Evolutionary conservation across 345 rosid species (phyloP).

Genomic region (Ceriops tagal): DNA sequence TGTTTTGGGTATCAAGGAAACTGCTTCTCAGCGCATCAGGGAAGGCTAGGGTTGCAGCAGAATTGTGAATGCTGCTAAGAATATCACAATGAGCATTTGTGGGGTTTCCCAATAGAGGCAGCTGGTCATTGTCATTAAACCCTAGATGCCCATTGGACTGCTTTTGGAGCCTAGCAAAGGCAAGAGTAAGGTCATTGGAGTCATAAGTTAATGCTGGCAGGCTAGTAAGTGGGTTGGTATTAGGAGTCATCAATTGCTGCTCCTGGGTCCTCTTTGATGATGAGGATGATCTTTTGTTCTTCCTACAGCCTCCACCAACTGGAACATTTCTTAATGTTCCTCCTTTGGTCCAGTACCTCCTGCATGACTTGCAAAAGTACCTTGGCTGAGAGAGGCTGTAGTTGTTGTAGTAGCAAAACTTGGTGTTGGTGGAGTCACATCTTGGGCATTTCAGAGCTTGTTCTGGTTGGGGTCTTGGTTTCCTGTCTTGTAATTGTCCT

Average conservation of each 20-base stretch:
- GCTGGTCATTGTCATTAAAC: conserved; percentile 36
- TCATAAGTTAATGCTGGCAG: conserved; percentile 51
- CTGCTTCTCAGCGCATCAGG: conserved; percentile 24
- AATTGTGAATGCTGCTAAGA: conserved; percentile 8
- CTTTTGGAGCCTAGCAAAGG: conserved; percentile 66
- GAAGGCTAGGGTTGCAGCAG: conserved; percentile 1
- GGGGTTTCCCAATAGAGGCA: conserved; percentile 43
- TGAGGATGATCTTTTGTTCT: conserved; percentile 63
- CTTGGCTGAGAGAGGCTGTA: conserved; percentile 82
- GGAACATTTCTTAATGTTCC: conserved; percentile 78
- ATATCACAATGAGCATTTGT: conserved; percentile 19
- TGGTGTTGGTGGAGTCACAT: conserved; percentile 80
- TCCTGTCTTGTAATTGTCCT: conserved; percentile 52
- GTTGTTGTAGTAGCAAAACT: conserved; percentile 89
- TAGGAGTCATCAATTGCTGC: conserved; percentile 35
- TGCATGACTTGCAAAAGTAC: conserved; percentile 80
- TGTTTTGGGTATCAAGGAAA: conserved; percentile 42
- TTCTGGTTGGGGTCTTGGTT: conserved; percentile 57
- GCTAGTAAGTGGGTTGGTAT: conserved; percentile 32
- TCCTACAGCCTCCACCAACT: conserved; percentile 79
- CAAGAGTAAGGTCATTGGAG: conserved; percentile 63
- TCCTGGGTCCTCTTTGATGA: conserved; percentile 43
- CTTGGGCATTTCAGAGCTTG: conserved; percentile 69
- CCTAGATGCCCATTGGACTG: conserved; percentile 50
- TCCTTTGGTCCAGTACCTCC: conserved; percentile 88